These are phyloP conservation scores for Ceratocystis huliohia DNA, from an alignment of 2,329 filamentous ascomycete genomes.

Conservation along the genomic window DNA sequence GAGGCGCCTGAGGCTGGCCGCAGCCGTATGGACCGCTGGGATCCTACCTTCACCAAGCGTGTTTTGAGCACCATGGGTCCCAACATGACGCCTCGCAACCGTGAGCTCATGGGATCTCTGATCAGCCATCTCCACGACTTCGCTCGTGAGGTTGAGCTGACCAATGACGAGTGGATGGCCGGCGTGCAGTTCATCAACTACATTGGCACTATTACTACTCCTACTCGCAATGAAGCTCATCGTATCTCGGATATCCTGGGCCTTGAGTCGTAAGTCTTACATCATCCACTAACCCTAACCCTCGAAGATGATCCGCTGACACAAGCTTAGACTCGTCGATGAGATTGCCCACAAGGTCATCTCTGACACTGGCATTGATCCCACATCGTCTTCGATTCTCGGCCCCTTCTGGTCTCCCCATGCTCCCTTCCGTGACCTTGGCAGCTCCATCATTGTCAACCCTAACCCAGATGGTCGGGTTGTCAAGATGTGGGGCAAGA, in stretches of 20 bases:
- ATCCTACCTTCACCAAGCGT: slow-evolving; percentile 63
- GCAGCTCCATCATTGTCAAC: slow-evolving; percentile 53
- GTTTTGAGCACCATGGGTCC: slow-evolving; percentile 63
- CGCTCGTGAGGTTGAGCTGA: slow-evolving; percentile 63
- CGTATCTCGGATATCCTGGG: slow-evolving; percentile 62
- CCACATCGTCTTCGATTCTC: slow-evolving; percentile 64
- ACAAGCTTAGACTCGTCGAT: slow-evolving; percentile 42
- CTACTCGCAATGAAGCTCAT: slow-evolving; percentile 61
- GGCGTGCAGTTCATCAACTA: slow-evolving; percentile 65
- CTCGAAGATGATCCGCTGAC: background rate
- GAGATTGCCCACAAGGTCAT: slow-evolving; percentile 54
- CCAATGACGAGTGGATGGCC: slow-evolving; percentile 61
- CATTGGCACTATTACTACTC: slow-evolving; percentile 54
- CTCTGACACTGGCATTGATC: slow-evolving; percentile 47
- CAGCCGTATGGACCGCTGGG: slow-evolving; percentile 26
- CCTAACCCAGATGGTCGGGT: slow-evolving; percentile 44
- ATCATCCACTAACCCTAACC: background rate
- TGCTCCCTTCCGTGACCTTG: slow-evolving; percentile 57
- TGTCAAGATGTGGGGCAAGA: slow-evolving; percentile 55
- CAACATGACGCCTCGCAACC: slow-evolving; percentile 51
- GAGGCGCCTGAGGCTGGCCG: slow-evolving; percentile 9
- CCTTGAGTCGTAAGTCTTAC: slow-evolving; percentile 48
- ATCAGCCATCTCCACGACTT: slow-evolving; percentile 69
- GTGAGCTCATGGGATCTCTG: slow-evolving; percentile 49
- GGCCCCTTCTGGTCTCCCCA: slow-evolving; percentile 69